Percentiles rank a stretch among this genome's conserved stretches.
Conservation (phyloP, 2,329 filamentous ascomycete species). For the Pezicula radicicola region DNA sequence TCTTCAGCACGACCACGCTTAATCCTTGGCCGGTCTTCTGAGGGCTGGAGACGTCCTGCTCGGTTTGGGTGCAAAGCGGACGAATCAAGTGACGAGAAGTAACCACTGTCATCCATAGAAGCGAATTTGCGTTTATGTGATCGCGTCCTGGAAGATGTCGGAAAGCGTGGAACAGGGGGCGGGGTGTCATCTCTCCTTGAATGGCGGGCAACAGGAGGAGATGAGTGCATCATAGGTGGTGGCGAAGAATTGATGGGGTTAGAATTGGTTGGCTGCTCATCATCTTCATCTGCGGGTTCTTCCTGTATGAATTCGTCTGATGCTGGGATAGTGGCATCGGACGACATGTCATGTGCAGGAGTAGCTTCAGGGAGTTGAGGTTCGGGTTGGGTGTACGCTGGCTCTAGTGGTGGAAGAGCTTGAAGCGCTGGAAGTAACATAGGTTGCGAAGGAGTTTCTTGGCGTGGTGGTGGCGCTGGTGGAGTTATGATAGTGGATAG, state of each 20-base stretch:
- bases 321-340: constrained; percentile 73
- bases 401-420: constrained; percentile 17
- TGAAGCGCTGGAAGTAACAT: constrained; percentile 18
- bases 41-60: constrained; percentile 64
- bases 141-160: constrained; percentile 58
- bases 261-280: constrained; percentile 28
- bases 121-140: constrained; percentile 74
- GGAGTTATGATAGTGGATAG: constrained; percentile 12
- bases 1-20: constrained; percentile 92
- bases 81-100: constrained; percentile 94
- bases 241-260: constrained; percentile 66
- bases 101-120: constrained; percentile 89
- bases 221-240: constrained; percentile 75
- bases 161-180: constrained; percentile 61
- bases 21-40: constrained; percentile 77
- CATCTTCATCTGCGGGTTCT: constrained; percentile 44
- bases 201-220: constrained; percentile 72
- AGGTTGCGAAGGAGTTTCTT: constrained; percentile 16
- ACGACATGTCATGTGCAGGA: constrained; percentile 56
- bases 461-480: constrained; percentile 6
- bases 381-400: constrained; percentile 15
- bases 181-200: constrained; percentile 67
- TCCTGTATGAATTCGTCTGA: constrained; percentile 55
- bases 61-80: constrained; percentile 73
- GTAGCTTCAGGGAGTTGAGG: constrained; percentile 15